A percentile compares a stretch with the other conserved stretches of the same genome.
These are phyloP conservation scores for Cladosporium sp. DNA, from an alignment of 2,329 filamentous ascomycete genomes.

Conservation along the genomic window DNA sequence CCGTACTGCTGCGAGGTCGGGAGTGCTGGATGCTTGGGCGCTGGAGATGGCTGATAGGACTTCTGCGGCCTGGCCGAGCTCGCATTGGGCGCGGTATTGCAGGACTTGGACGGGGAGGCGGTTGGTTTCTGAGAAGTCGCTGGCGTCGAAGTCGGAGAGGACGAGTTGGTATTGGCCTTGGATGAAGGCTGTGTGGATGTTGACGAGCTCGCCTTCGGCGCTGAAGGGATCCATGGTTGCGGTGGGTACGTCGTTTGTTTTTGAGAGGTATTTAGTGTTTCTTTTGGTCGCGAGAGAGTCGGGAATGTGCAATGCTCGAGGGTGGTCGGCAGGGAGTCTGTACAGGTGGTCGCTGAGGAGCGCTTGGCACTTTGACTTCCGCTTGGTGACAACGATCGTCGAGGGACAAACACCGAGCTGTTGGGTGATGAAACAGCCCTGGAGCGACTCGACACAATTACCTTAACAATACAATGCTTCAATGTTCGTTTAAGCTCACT, in stretches of 20 bases:
- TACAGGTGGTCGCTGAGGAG: conserved; percentile 8
- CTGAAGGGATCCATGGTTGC: conserved; percentile 62
- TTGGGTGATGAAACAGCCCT: background rate
- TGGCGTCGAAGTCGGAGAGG: conserved; percentile 74
- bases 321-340: background rate
- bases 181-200: conserved; percentile 67
- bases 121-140: conserved; percentile 77
- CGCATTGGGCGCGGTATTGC: conserved; percentile 77
- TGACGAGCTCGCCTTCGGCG: conserved; percentile 66
- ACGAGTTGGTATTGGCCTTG: conserved; percentile 84
- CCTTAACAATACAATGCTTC: no score
- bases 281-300: background rate
- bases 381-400: conserved; percentile 93
- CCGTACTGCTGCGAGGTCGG: conserved; percentile 74
- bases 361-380: conserved; percentile 34
- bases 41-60: conserved; percentile 69
- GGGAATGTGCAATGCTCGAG: background rate
- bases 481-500: no score
- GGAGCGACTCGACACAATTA: no score
- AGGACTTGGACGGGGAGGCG: conserved; percentile 73
- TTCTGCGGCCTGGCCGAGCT: conserved; percentile 73
- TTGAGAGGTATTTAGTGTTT: background rate
- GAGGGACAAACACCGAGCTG: background rate
- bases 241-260: background rate
- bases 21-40: conserved; percentile 57